These are phyloP conservation scores for Pythium sukuiense DNA, from an alignment of 352 stramenopile species.

Conservation along the genomic window DNA sequence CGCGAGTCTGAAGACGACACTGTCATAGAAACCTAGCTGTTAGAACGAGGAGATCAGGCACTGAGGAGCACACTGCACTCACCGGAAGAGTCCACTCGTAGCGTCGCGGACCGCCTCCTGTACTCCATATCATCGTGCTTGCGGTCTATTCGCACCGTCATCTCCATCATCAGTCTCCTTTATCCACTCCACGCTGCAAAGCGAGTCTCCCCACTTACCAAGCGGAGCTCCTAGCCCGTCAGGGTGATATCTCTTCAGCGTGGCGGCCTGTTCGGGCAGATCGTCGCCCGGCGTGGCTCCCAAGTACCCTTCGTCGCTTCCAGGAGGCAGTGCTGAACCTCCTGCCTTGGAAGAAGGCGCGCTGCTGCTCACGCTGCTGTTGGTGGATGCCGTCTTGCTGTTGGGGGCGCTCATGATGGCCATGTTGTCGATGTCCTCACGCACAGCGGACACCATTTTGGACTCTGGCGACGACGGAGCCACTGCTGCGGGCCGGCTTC, in stretches of 20 bases:
- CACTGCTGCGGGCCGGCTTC: background rate
- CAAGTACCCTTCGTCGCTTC: background rate
- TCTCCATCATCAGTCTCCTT: background rate
- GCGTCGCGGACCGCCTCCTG: conserved; percentile 50
- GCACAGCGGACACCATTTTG: conserved; percentile 1
- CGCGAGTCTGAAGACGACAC: conserved; percentile 44
- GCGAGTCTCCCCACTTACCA: background rate
- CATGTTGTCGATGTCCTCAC: background rate
- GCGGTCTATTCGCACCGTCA: conserved; percentile 12
- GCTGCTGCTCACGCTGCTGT: background rate
- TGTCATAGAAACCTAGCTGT: conserved; percentile 7
- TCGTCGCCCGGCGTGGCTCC: background rate
- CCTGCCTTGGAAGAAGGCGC: background rate
- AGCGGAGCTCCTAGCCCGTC: conserved; percentile 15
- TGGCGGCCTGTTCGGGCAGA: conserved; percentile 15
- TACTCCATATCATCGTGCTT: conserved; percentile 72
- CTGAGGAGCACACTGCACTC: conserved; percentile 20
- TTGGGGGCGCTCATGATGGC: background rate
- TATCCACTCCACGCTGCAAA: background rate
- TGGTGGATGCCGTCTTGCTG: conserved; percentile 1
- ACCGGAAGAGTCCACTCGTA: conserved; percentile 61
- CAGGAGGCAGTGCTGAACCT: background rate
- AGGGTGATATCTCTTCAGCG: conserved; percentile 14
- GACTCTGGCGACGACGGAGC: background rate
- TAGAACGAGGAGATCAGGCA: too few species aligned